Percentiles rank a stretch among this genome's conserved stretches.
These are phyloP conservation scores for Termitomyces sp. DNA, from an alignment of 768 basidiomycete species.

Conservation along the genomic window DNA sequence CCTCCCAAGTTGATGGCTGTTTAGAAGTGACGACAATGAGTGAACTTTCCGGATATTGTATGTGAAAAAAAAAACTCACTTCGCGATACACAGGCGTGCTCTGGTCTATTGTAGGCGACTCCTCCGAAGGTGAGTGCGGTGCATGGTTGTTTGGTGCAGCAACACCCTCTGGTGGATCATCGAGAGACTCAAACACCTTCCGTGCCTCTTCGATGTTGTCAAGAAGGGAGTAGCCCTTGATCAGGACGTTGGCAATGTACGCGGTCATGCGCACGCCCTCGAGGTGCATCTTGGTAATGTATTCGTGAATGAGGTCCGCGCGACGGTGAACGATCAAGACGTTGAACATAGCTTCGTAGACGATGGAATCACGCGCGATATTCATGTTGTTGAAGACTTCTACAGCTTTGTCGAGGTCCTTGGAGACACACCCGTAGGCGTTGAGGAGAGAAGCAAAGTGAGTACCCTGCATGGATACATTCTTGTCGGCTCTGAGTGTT, in stretches of 20 bases:
- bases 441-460: constrained; percentile 85
- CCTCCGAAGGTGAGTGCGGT: constrained; percentile 51
- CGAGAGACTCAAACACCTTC: constrained; percentile 73
- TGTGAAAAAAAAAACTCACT: constrained; percentile 39
- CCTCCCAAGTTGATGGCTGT: constrained; percentile 93
- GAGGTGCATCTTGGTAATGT: constrained; percentile 57
- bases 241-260: constrained; percentile 88
- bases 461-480: constrained; percentile 42
- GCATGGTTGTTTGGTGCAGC: constrained; percentile 90
- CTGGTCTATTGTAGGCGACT: constrained; percentile 29
- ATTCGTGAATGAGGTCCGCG: constrained; percentile 72
- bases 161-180: constrained; percentile 78
- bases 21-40: neutral
- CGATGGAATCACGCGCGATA: constrained; percentile 71
- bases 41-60: neutral
- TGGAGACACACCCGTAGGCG: constrained; percentile 78
- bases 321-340: constrained; percentile 77
- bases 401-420: constrained; percentile 76
- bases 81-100: constrained; percentile 79
- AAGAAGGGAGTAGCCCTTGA: constrained; percentile 67
- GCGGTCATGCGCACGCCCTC: constrained; percentile 86
- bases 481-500: constrained; percentile 45
- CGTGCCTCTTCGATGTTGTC: constrained; percentile 74
- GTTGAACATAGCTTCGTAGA: constrained; percentile 89
- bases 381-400: constrained; percentile 75